Percentiles rank a stretch among this genome's conserved stretches.
Evolutionary conservation across 2,329 filamentous ascomycete species (phyloP).

Genomic region (Xylaria sp.): DNA sequence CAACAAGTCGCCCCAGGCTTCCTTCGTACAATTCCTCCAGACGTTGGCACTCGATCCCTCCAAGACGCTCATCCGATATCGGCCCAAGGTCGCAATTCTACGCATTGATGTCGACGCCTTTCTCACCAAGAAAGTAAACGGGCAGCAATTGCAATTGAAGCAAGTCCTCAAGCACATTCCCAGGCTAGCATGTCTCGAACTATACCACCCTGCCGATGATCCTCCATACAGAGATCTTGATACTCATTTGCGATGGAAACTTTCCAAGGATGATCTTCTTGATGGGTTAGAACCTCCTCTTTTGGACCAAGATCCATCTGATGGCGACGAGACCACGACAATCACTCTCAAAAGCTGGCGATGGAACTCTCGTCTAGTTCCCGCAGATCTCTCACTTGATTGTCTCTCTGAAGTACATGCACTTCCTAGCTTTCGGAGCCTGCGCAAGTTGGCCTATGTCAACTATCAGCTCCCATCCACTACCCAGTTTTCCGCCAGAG

Average conservation of each 20-base stretch:
- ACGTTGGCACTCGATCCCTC: slow-evolving; percentile 53
- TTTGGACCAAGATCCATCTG: slow-evolving; percentile 57
- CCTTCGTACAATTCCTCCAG: slow-evolving; percentile 65
- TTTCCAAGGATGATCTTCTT: slow-evolving; percentile 70
- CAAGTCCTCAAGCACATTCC: slow-evolving; percentile 72
- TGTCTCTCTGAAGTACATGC: slow-evolving; percentile 65
- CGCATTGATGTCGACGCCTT: slow-evolving; percentile 71
- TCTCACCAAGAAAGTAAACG: slow-evolving; percentile 40
- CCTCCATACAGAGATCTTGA: slow-evolving; percentile 72
- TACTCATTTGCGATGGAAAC: slow-evolving; percentile 73
- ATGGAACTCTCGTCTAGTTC: slow-evolving; percentile 68
- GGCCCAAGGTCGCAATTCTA: slow-evolving; percentile 75
- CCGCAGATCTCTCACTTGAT: slow-evolving; percentile 59
- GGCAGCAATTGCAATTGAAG: slow-evolving; percentile 60
- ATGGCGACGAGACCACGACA: slow-evolving; percentile 50
- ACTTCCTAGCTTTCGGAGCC: slow-evolving; percentile 64
- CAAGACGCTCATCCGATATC: slow-evolving; percentile 70
- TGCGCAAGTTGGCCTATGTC: slow-evolving; percentile 69
- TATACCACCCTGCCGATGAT: slow-evolving; percentile 76
- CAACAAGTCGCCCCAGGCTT: slow-evolving; percentile 56
- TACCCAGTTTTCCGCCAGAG: slow-evolving; percentile 37
- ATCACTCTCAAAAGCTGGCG: slow-evolving; percentile 66
- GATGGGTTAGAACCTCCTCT: slow-evolving; percentile 65
- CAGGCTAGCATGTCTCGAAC: slow-evolving; percentile 74
- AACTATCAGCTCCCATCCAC: slow-evolving; percentile 70